These are phyloP conservation scores for Penicillium sclerotigenum DNA, from an alignment of 2,329 filamentous ascomycete genomes.

Conservation along the genomic window DNA sequence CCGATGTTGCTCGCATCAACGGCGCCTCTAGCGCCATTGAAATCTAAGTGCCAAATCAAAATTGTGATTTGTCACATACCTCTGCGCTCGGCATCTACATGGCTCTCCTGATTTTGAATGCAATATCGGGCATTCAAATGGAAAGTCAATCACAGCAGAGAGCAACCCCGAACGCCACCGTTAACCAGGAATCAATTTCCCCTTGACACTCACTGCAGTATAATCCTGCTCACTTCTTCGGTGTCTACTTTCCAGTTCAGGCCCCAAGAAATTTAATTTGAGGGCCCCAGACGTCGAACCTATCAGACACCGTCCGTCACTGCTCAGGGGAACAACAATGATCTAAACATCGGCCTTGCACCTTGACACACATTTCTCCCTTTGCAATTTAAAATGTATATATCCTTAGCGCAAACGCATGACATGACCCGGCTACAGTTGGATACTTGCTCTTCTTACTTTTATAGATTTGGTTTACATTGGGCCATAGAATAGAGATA, in stretches of 20 bases:
- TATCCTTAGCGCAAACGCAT: conserved; percentile 21
- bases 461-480: background rate
- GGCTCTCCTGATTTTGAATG: background rate
- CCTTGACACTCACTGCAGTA: background rate
- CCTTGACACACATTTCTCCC: background rate
- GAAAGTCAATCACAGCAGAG: background rate
- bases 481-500: background rate
- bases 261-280: background rate
- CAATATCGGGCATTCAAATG: background rate
- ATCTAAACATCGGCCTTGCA: background rate
- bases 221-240: conserved; percentile 1
- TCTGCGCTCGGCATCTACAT: background rate
- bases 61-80: background rate
- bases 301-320: background rate
- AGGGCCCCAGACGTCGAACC: background rate
- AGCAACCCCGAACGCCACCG: background rate
- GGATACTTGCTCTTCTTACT: background rate
- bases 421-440: conserved; percentile 9
- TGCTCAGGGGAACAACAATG: background rate
- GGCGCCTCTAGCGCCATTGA: conserved; percentile 35
- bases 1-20: conserved; percentile 19
- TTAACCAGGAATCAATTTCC: background rate
- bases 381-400: conserved; percentile 16
- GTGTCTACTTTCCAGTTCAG: conserved; percentile 9
- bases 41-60: conserved; percentile 27